These are phyloP conservation scores for Neoboletus brunneissimus DNA, from an alignment of 768 basidiomycete genomes.

Conservation along the genomic window DNA sequence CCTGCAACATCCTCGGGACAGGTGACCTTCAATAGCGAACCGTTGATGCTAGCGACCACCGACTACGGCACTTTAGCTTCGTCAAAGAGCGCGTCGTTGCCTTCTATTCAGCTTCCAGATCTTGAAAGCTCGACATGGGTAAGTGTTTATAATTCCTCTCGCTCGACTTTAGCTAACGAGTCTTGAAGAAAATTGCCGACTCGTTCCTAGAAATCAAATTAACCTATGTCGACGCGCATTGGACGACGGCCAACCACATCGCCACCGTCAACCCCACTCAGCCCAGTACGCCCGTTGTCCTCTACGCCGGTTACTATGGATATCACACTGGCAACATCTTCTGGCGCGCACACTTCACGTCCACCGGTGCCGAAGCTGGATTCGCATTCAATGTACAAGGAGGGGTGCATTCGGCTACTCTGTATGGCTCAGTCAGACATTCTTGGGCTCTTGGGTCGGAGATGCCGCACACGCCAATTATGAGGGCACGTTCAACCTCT, in stretches of 20 bases:
- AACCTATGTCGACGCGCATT: constrained; percentile 40
- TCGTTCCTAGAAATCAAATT: constrained; percentile 38
- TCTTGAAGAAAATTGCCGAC: constrained; percentile 21
- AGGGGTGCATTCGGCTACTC: constrained; percentile 49
- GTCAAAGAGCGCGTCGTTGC: constrained; percentile 11
- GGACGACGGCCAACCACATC: constrained; percentile 43
- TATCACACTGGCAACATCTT: constrained; percentile 52
- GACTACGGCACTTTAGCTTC: constrained; percentile 41
- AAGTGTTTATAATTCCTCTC: neutral
- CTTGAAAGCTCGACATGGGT: constrained; percentile 23
- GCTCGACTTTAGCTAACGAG: constrained; percentile 1
- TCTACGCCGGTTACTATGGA: constrained; percentile 50
- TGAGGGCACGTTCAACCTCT: constrained; percentile 17
- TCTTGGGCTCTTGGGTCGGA: constrained; percentile 41
- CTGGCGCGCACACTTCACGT: constrained; percentile 51
- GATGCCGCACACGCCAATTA: constrained; percentile 13
- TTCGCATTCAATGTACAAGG: constrained; percentile 42
- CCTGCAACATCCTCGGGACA: constrained; percentile 38
- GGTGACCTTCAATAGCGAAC: constrained; percentile 44
- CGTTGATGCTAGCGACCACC: constrained; percentile 35
- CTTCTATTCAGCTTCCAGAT: constrained; percentile 18
- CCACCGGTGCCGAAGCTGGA: constrained; percentile 44
- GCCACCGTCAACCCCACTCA: constrained; percentile 41
- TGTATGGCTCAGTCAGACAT: constrained; percentile 46
- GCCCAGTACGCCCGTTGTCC: constrained; percentile 39